phyloP scores from a whole-genome alignment of 2,329 filamentous ascomycete species.

The Cordyceps cateniannulata region DNA sequence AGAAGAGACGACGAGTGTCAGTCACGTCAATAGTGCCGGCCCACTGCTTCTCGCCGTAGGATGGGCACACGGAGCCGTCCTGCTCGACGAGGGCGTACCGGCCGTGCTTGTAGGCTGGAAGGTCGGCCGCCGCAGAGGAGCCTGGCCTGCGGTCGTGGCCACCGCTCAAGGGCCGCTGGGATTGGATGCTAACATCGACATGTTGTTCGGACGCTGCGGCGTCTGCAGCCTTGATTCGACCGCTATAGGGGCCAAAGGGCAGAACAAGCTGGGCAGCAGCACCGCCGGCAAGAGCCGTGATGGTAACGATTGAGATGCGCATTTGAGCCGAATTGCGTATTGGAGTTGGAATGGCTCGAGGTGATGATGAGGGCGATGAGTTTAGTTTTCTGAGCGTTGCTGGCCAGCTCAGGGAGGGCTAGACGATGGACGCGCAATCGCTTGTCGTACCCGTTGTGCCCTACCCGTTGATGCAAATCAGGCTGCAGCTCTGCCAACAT shows the following conservation, averaged over 20 bases:
- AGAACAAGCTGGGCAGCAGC: neutral
- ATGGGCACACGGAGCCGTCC: constrained; percentile 13
- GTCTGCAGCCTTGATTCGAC: neutral
- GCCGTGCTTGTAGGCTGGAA: constrained; percentile 13
- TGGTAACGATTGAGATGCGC: neutral
- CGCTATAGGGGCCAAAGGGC: neutral
- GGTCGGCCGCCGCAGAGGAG: neutral
- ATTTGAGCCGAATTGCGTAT: neutral
- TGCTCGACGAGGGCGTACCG: constrained; percentile 13
- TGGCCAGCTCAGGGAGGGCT: neutral
- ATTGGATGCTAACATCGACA: neutral
- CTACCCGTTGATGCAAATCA: neutral
- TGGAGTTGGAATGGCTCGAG: neutral
- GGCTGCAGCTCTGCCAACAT: neutral
- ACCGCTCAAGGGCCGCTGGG: neutral
- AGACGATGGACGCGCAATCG: neutral
- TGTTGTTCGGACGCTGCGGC: neutral
- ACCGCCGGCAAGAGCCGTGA: neutral
- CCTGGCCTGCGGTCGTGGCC: neutral
- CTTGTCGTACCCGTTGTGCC: neutral
- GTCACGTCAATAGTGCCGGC: constrained; percentile 19
- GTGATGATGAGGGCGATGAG: neutral
- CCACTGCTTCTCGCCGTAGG: constrained; percentile 17
- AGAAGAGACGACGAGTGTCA: constrained; percentile 17
- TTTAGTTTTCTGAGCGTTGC: too few relatives aligned